Conservation (phyloP, 2,329 filamentous ascomycete species). For the Venturia carpophila region DNA sequence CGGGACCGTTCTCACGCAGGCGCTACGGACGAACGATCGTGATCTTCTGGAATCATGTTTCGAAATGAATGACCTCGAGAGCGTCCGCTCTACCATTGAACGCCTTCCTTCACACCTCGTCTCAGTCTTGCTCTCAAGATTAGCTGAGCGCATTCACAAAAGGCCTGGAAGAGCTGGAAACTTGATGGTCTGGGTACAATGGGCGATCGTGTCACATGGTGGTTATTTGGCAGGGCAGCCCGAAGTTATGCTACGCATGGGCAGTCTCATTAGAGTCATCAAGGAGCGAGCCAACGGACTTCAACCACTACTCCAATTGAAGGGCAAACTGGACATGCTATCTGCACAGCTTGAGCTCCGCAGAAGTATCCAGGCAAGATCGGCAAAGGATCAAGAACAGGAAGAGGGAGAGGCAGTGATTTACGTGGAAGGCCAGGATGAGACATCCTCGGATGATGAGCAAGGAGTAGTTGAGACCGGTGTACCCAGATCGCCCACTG, state of each 20-base stretch:
- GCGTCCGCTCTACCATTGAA: conserved; percentile 82
- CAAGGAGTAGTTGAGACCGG: conserved; percentile 29
- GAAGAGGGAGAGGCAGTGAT: conserved; percentile 68
- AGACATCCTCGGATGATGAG: conserved; percentile 42
- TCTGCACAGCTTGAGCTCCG: conserved; percentile 74
- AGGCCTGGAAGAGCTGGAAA: conserved; percentile 82
- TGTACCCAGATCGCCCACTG: not conserved
- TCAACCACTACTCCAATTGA: conserved; percentile 74
- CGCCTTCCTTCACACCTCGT: conserved; percentile 80
- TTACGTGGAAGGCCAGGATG: conserved; percentile 76
- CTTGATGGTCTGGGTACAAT: conserved; percentile 92
- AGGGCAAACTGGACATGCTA: conserved; percentile 92
- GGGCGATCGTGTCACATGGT: conserved; percentile 86
- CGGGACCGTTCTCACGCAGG: conserved; percentile 85
- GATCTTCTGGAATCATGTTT: conserved; percentile 89
- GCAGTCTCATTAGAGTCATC: conserved; percentile 75
- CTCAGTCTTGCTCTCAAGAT: conserved; percentile 66
- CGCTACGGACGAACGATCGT: conserved; percentile 83
- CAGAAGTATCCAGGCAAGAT: not conserved
- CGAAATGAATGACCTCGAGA: conserved; percentile 65
- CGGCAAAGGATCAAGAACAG: conserved; percentile 37
- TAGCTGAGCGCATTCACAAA: conserved; percentile 79
- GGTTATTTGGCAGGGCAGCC: conserved; percentile 81
- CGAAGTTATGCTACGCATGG: conserved; percentile 70
- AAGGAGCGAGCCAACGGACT: conserved; percentile 78